Evolutionary conservation across 352 stramenopile genomes (phyloP), one percentile per base, ranked within the genome.

Genomic region (Thalassiosira livingstoniorum): DNA sequence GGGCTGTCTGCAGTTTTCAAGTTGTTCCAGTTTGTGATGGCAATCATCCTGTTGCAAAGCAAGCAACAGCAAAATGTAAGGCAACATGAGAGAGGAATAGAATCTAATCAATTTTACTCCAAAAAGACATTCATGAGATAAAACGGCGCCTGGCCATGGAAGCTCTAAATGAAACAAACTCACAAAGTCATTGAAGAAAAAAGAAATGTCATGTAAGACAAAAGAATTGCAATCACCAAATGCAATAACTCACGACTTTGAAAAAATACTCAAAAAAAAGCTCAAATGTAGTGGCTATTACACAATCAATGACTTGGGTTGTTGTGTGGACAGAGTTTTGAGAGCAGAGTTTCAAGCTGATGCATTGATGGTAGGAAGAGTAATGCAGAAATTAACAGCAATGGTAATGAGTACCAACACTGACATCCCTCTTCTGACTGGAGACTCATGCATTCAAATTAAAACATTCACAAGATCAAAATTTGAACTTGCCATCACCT

Each of bases 341-440:
- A 68, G 21, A 23, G 63, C 63, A 31, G 31, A 82, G 31, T 82
- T 69, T 29, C 74, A 82, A 62, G 74, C 74, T 32, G 74, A 82
- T 82, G 57, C 34, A 25, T 37, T 76, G 32, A 76, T 82, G 51
- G 34, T 57, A 18, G 62, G 43, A 11, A 2, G 18, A 15, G 15
- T 42, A 42, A 18, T 55, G 13, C 18, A 69, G 5, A 54, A 23
- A 27, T 0, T 34, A 13, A 54, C 15, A 51, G 1, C 55, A 4
- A 69, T 82, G 34, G 34, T 70, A 11, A 54, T 82, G 18, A 65
- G 54, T 25, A 69, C 21, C 18, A 23, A 77, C 27, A 23, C 45
- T 2, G 61, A 80, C 29, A 80, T 80, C 32, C 62, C 60, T 4
- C 54, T 80, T 23, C 0, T 68, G 2, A 31, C 72, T 2, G 61